Conservation (phyloP, 2,329 filamentous ascomycete species). For the Colletotrichum tropicale region DNA sequence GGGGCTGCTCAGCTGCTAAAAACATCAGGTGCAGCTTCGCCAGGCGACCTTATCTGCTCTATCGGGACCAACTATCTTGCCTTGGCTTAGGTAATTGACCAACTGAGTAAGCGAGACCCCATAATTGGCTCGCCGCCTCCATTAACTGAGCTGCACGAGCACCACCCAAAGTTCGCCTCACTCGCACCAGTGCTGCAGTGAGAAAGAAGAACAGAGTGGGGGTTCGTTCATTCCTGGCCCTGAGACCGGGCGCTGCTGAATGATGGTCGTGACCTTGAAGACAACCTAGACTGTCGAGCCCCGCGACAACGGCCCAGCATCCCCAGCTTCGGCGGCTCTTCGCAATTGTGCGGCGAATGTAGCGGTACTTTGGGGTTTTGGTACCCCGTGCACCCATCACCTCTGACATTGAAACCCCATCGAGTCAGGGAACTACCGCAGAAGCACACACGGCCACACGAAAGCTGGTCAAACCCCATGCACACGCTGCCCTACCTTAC, state of each 20-base stretch:
- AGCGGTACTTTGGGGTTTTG: conserved; percentile 4
- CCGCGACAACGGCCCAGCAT: background rate
- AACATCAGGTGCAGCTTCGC: background rate
- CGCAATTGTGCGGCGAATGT: background rate
- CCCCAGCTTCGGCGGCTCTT: background rate
- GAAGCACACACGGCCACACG: background rate
- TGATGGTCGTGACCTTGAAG: background rate
- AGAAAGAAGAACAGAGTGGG: background rate
- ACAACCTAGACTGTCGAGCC: background rate
- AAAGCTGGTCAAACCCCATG: background rate
- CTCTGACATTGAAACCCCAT: conserved; percentile 5
- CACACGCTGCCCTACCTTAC: background rate
- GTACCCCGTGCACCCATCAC: background rate
- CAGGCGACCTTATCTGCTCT: background rate
- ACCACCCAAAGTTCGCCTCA: background rate
- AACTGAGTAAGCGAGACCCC: background rate
- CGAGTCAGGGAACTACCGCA: conserved; percentile 9
- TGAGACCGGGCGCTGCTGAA: background rate
- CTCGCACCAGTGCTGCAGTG: background rate
- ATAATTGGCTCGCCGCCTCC: background rate
- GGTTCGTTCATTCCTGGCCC: background rate
- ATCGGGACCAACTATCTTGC: background rate
- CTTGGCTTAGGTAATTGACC: conserved; percentile 2
- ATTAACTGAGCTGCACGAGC: background rate
- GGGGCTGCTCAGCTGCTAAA: background rate